Conservation (phyloP, 345 rosid species). For the Populus tremula region DNA sequence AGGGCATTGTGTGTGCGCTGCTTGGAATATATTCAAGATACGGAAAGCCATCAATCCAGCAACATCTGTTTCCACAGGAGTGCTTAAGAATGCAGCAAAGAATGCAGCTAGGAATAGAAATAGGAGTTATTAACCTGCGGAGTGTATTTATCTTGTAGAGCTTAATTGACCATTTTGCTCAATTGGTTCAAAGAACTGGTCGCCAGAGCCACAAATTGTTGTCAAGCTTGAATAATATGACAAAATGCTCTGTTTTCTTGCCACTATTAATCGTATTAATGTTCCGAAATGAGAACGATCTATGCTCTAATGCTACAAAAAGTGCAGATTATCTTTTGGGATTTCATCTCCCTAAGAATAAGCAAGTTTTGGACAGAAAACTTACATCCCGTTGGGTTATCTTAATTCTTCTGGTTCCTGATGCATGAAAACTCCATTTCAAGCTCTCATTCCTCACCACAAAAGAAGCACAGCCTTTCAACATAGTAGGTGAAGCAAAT, state of each 20-base stretch:
- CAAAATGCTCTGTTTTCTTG: neutral
- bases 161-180: neutral
- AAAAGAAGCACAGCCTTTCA: neutral
- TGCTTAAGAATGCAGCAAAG: slow-evolving; percentile 40
- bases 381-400: neutral
- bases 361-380: neutral
- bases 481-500: neutral
- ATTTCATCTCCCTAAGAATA: neutral
- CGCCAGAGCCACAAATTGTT: neutral
- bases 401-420: neutral
- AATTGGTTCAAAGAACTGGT: neutral
- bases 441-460: neutral
- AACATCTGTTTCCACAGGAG: slow-evolving; percentile 52
- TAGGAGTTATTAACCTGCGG: neutral
- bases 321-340: neutral
- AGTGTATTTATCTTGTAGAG: too few relatives aligned
- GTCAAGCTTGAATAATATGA: neutral
- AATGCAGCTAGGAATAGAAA: slow-evolving; percentile 27
- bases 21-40: slow-evolving; percentile 78
- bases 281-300: neutral
- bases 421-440: neutral
- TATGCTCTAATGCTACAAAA: neutral
- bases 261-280: neutral
- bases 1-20: slow-evolving; percentile 62
- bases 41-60: slow-evolving; percentile 72